Evolutionary conservation across 345 rosid genomes (phyloP).

Genomic region (Carallia pectinifolia): DNA sequence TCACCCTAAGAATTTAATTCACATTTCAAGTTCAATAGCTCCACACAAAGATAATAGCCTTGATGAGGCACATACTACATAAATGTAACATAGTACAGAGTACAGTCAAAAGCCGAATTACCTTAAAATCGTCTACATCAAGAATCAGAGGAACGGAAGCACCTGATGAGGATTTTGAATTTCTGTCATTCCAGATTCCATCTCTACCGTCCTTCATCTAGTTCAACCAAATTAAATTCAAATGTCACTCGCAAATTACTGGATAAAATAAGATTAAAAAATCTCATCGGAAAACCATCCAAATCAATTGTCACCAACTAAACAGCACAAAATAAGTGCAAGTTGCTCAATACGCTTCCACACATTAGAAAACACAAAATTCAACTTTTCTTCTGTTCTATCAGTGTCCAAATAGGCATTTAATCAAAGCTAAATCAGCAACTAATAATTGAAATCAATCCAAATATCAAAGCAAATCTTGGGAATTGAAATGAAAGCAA

Average conservation of each 20-base stretch:
- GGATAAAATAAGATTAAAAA: neutral
- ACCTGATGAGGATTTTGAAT: slow-evolving; percentile 54
- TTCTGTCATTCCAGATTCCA: slow-evolving; percentile 42
- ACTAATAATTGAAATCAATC: neutral
- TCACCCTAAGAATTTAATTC: slow-evolving; percentile 63
- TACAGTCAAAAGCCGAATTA: slow-evolving; percentile 18
- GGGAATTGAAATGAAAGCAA: neutral
- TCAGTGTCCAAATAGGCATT: neutral
- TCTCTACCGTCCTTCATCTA: slow-evolving; percentile 70
- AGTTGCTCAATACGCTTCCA: neutral
- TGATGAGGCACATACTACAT: neutral
- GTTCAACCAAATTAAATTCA: slow-evolving; percentile 7
- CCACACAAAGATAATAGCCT: neutral
- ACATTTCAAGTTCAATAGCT: neutral
- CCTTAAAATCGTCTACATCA: slow-evolving; percentile 93
- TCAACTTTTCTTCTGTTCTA: neutral
- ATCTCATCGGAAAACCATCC: neutral
- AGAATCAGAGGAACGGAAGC: slow-evolving; percentile 72
- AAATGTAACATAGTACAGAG: neutral
- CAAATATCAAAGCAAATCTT: slow-evolving; percentile 1
- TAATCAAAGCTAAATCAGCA: neutral
- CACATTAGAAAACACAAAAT: neutral
- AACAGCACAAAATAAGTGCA: neutral
- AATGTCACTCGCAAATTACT: no score
- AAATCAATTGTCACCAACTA: neutral